These are phyloP conservation scores for Scorias spongiosa DNA, from an alignment of 2,329 filamentous ascomycete genomes.

Conservation along the genomic window DNA sequence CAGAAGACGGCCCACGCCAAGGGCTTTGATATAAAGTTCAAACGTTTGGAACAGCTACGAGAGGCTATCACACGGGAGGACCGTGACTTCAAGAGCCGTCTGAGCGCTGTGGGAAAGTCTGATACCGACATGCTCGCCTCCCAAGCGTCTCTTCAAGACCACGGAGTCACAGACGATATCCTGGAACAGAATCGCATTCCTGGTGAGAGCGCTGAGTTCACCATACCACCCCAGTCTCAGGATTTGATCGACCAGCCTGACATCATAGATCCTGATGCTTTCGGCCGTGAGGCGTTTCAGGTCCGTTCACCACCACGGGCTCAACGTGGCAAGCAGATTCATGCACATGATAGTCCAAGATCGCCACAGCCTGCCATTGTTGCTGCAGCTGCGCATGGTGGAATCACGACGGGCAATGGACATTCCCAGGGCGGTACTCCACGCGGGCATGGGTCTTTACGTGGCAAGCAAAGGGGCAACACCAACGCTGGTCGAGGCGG, in stretches of 20 bases:
- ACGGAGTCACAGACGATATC: not conserved
- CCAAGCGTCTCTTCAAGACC: not conserved
- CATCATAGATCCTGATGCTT: slow-evolving; percentile 34
- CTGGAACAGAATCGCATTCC: slow-evolving; percentile 2
- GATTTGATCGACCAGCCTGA: slow-evolving; percentile 16
- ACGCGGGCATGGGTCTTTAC: slow-evolving; percentile 7
- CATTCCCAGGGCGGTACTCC: slow-evolving; percentile 4
- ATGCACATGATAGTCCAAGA: not conserved
- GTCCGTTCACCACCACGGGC: not conserved
- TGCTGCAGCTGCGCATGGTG: not conserved
- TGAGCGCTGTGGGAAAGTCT: slow-evolving; percentile 12
- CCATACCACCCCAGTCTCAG: slow-evolving; percentile 16
- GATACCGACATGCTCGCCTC: not conserved
- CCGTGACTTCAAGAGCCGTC: slow-evolving; percentile 28
- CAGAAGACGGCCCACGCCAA: slow-evolving; percentile 30
- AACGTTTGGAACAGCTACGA: slow-evolving; percentile 34
- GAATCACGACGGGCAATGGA: slow-evolving; percentile 10
- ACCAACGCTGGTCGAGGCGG: not conserved
- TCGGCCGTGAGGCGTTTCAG: slow-evolving; percentile 23
- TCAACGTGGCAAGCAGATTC: not conserved
- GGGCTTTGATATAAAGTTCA: slow-evolving; percentile 35
- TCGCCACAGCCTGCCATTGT: not conserved
- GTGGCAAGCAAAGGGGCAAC: slow-evolving; percentile 1
- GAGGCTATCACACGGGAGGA: slow-evolving; percentile 34
- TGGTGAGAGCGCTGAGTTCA: slow-evolving; percentile 5